A percentile compares a stretch with the other conserved stretches of the same genome.
Conservation (phyloP, 2,329 filamentous ascomycete genomes). For the Cyphellophora attinorum region DNA sequence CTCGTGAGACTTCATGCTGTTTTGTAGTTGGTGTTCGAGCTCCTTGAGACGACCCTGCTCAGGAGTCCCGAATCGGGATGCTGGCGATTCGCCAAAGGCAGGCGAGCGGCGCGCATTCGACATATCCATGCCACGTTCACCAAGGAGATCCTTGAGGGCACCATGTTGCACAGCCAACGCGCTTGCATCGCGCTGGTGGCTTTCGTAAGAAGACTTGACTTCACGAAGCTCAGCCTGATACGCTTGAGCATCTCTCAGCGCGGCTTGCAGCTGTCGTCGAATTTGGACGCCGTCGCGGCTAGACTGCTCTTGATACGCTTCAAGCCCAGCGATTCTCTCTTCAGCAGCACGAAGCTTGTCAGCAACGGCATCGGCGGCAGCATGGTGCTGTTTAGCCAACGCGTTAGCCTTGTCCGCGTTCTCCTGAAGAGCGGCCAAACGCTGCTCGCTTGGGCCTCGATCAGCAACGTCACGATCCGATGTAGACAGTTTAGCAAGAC, state of each 20-base stretch:
- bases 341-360: constrained; percentile 88
- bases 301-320: constrained; percentile 94
- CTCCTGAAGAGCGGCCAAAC: constrained; percentile 63
- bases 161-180: constrained; percentile 86
- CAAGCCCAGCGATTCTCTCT: constrained; percentile 90
- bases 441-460: constrained; percentile 43
- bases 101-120: constrained; percentile 63
- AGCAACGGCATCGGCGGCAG: constrained; percentile 74
- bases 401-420: constrained; percentile 71
- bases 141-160: constrained; percentile 84
- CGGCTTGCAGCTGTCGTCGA: constrained; percentile 76
- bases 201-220: constrained; percentile 70
- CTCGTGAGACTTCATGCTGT: constrained; percentile 69
- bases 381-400: constrained; percentile 78
- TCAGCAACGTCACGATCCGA: constrained; percentile 31
- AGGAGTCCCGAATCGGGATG: constrained; percentile 65
- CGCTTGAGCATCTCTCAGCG: constrained; percentile 73
- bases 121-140: constrained; percentile 77
- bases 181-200: constrained; percentile 86
- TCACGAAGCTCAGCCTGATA: constrained; percentile 73
- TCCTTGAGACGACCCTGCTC: constrained; percentile 72
- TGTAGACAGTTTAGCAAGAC: constrained; percentile 62
- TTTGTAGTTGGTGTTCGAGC: constrained; percentile 77
- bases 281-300: constrained; percentile 87
- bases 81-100: constrained; percentile 57